Base-by-base conservation (phyloP, 148 eudicot species). In the Vaccinium macrocarpon region DNA sequence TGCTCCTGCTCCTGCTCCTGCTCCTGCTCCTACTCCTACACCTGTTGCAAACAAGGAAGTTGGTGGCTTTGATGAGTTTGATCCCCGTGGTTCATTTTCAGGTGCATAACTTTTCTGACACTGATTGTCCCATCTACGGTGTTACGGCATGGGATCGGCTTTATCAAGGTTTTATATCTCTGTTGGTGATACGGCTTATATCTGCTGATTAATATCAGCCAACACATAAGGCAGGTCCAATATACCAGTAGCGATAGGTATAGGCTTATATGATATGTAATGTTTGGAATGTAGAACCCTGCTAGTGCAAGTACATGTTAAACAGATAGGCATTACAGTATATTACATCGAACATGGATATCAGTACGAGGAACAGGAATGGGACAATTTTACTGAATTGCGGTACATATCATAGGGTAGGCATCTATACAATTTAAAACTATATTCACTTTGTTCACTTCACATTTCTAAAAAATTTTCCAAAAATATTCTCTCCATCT, bases 11-110 rank as follows among this genome's bases (percentile, higher is more conserved):
- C 79, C 86, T 64, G 73, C 81, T 5, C 53, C 76, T 51, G 35
- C 85, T 19, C 32, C 87, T 59, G 61, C 85, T 18, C 83, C 83
- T 85, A 19, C 89, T 75, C 83, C 83, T 85, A 19, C 89, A 72
- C 64, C 90, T 68, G 50, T 89, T 79, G 85, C 83, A 42, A 89
- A 88, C 84, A 75, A 82, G 87, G 92, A 89, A 87, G 87, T 85
- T 81, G 89, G 91, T 84, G 78, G 90, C 35, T 93, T 95, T 88
- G 96, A 94, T 88, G 98, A 94, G 84, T 97, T 97, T 91, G 98
- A 97, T 87, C 98, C 98, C 32, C 95, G 95, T 59, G 93, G 95
- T 80, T 80, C 95, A 68, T 87, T 87, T 89, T 61, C 94, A 88
- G 98, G 97, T 95, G 83, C 53, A 25, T 66, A 53, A 49, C 77